Conservation (phyloP, 306 rosid genomes). For the apple (Malus domestica) region ASM211411v1 NC_041795.1:207001-207500, state of each 20-base stretch:
- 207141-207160: constrained; percentile 87
- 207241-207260: not conserved
- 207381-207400: constrained; percentile 58
- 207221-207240: too few relatives aligned
- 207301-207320: not conserved
- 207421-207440: constrained; percentile 77
- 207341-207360: not conserved
- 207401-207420: constrained; percentile 66
- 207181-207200: constrained; percentile 85
- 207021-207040: not conserved
- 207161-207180: constrained; percentile 77
- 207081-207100: not conserved
- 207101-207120: constrained; percentile 36
- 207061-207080: not conserved
- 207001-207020: too few relatives aligned
- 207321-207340: not conserved
- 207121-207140: constrained; percentile 81
- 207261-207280: not conserved
- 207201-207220: constrained; percentile 85
- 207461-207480: not conserved
- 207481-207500: not conserved
- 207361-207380: constrained; percentile 82
- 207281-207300: not conserved
- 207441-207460: not conserved
- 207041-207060: not conserved